These are phyloP conservation scores for Pythium apleroticum DNA, from an alignment of 352 stramenopile genomes.

Conservation along the genomic window DNA sequence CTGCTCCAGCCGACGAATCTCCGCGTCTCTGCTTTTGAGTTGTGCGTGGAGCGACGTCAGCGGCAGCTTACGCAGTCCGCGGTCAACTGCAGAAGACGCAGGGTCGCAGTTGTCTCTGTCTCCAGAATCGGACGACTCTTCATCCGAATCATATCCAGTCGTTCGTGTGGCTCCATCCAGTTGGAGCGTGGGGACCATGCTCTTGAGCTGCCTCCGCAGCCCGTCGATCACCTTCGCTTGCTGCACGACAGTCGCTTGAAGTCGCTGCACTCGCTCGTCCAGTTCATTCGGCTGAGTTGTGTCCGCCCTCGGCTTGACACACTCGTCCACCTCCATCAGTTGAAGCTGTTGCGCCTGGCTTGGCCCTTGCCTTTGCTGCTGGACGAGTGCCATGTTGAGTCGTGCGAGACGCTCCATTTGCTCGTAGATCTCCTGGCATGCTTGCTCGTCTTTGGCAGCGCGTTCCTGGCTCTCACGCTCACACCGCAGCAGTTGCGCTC, in stretches of 20 bases:
- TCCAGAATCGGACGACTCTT: slow-evolving; percentile 1
- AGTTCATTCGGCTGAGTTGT: background rate
- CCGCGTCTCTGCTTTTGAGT: slow-evolving; percentile 33
- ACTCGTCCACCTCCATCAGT: background rate
- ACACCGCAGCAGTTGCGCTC: slow-evolving; percentile 5
- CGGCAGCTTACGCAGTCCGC: slow-evolving; percentile 30
- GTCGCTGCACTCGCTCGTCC: slow-evolving; percentile 14
- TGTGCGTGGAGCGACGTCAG: slow-evolving; percentile 44
- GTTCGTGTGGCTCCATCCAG: background rate
- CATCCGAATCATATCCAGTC: slow-evolving; percentile 6
- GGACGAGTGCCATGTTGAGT: slow-evolving; percentile 32
- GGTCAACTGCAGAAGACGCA: background rate
- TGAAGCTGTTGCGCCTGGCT: background rate
- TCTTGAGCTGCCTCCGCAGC: slow-evolving; percentile 24
- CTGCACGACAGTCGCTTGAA: slow-evolving; percentile 42
- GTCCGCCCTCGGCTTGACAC: too few species aligned
- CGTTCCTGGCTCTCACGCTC: slow-evolving; percentile 20
- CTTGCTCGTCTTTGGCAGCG: slow-evolving; percentile 34
- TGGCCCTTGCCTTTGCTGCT: background rate
- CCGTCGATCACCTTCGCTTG: slow-evolving; percentile 38
- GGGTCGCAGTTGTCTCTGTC: background rate
- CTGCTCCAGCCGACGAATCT: slow-evolving; percentile 36
- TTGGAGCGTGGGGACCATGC: slow-evolving; percentile 16
- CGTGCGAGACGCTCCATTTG: slow-evolving; percentile 45
- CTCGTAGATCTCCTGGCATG: slow-evolving; percentile 44